Base-by-base conservation (phyloP, 257 asterid species). In the Handroanthus guayacan region DNA sequence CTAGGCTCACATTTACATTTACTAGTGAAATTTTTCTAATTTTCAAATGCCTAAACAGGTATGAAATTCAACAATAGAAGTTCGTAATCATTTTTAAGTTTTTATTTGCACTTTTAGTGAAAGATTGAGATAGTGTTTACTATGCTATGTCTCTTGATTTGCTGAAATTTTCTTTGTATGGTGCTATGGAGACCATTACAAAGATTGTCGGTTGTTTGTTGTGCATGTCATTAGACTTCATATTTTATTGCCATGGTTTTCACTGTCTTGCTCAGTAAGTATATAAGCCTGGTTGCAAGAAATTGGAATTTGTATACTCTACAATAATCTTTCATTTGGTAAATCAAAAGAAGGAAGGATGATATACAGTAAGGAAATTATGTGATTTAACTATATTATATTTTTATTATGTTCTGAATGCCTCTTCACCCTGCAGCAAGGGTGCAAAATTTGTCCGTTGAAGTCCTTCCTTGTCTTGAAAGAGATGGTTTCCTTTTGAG, bases 401-500 rank as follows among this genome's bases (percentile, higher is more conserved):
- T 1, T 31, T 71, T 38, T 16, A 62, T 62, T 38, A 8, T 72
- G 67, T 34, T 74, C 37, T 72, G 67, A 47, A 1, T 25, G 31
- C 50, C 4, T 34, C 48, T 20, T 62, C 14, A 6, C 45, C 39
- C 6, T 48, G 52, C 77, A 72, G 69, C n/a, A 38, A 38, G 69
- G 37, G 47, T 57, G 8, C 56, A 18, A 60, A 44, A 34, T 13
- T 71, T 60, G 18, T 34, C 17, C 9, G 6, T 45, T 20, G 54
- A 20, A 45, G 61, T 44, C 37, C 78, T 25, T 36, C 20, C 14
- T 38, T 57, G 20, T n/a, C 34, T 63, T 56, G 6, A 37, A 73
- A 57, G 81, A 60, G 72, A 83, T 83, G 86, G 84, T 67, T 55
- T 81, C 81, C 7, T 25, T 82, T 81, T 48, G 86, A 78, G 75